Evolutionary conservation across 208 protist genomes (phyloP).

Genomic region (Kentomonas sorsogonicus): DNA sequence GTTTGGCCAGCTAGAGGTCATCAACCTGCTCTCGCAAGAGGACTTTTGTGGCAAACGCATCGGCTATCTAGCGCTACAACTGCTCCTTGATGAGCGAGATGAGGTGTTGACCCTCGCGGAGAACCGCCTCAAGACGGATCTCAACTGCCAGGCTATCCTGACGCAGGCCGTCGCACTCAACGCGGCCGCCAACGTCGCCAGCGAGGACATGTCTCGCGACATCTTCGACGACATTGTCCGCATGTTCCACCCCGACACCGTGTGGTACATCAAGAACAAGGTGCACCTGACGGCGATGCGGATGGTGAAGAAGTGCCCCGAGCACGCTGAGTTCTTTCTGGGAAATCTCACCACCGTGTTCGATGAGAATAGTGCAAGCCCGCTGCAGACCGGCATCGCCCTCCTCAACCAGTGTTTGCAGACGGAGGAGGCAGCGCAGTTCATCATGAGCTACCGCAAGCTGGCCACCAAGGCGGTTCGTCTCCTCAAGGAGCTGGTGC

Average conservation of each 20-base stretch:
- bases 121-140: conserved; percentile 96
- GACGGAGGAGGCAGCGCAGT: conserved; percentile 32
- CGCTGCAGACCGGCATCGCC: conserved; percentile 89
- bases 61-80: conserved; percentile 95
- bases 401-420: conserved; percentile 90
- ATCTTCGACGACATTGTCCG: conserved; percentile 91
- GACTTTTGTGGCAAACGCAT: conserved; percentile 97
- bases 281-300: conserved; percentile 82
- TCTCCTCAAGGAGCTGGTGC: conserved; percentile 93
- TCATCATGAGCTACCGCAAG: conserved; percentile 72
- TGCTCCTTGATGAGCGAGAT: conserved; percentile 97
- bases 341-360: conserved; percentile 72
- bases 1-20: conserved; percentile 99
- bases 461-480: conserved; percentile 90
- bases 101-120: conserved; percentile 98
- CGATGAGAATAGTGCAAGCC: conserved; percentile 42
- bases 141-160: conserved; percentile 80
- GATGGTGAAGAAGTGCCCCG: conserved; percentile 92
- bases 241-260: conserved; percentile 78
- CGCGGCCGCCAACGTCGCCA: conserved; percentile 96
- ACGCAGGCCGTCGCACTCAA: conserved; percentile 94
- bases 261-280: conserved; percentile 92
- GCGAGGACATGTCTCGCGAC: conserved; percentile 95
- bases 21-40: conserved; percentile 94
- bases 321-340: conserved; percentile 95